A percentile compares a stretch with the other conserved stretches of the same genome.
Conservation (phyloP, 2,329 filamentous ascomycete species). For the Arthrobotrys pseudoclavata region DNA sequence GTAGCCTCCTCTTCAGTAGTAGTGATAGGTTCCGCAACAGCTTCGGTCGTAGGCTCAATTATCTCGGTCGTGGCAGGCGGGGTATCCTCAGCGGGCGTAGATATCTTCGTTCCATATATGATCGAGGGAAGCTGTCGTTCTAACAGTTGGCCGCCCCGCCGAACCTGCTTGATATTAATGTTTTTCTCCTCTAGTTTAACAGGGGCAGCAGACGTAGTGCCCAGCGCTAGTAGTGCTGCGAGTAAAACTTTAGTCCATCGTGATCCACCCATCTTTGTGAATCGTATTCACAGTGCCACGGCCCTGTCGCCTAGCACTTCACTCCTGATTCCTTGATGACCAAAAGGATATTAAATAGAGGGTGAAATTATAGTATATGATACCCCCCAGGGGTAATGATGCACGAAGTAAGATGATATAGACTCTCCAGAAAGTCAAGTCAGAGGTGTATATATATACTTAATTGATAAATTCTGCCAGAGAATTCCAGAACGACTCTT, state of each 20-base stretch:
- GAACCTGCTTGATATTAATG: neutral
- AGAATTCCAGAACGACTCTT: slow-evolving; percentile 1
- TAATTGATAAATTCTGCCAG: neutral
- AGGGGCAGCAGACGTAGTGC: slow-evolving; percentile 35
- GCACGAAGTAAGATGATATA: neutral
- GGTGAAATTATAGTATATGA: neutral
- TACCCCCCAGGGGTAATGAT: neutral
- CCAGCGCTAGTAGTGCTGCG: slow-evolving; percentile 13
- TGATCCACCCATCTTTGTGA: slow-evolving; percentile 16
- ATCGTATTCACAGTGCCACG: neutral
- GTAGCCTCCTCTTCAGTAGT: neutral
- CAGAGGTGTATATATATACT: neutral
- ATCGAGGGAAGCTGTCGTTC: slow-evolving; percentile 17
- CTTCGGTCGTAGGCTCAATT: slow-evolving; percentile 9
- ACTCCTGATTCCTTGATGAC: too few species aligned
- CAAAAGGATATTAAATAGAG: too few species aligned
- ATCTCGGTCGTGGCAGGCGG: slow-evolving; percentile 16
- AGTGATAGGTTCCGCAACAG: slow-evolving; percentile 22
- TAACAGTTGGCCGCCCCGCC: neutral
- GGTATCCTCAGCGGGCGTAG: slow-evolving; percentile 1
- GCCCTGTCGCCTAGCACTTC: neutral
- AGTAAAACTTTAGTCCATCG: slow-evolving; percentile 21
- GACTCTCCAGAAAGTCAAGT: neutral
- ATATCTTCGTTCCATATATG: slow-evolving; percentile 45
- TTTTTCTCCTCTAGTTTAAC: slow-evolving; percentile 14